These are phyloP conservation scores for Nicotiana tabacum DNA, from an alignment of 257 asterid species.

Conservation along the genomic window DNA sequence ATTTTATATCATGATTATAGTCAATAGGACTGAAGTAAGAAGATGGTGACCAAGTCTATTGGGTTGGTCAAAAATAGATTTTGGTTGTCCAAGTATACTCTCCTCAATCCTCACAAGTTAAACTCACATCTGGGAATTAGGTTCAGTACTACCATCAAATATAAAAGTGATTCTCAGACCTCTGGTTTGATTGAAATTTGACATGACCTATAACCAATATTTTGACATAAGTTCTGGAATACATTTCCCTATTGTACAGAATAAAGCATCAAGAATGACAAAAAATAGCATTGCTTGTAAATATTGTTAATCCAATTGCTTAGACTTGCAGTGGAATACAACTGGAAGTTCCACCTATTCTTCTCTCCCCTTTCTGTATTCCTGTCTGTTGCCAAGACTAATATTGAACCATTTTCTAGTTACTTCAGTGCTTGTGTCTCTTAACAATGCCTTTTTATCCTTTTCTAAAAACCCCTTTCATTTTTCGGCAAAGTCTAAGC, in stretches of 20 bases:
- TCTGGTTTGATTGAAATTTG: not conserved
- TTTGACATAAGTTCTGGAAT: not conserved
- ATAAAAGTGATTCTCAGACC: not conserved
- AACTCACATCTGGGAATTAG: not conserved
- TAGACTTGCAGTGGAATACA: not conserved
- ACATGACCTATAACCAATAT: not conserved
- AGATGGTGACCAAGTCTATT: not conserved
- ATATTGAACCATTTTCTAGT: not conserved
- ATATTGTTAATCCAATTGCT: not conserved
- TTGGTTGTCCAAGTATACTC: not conserved
- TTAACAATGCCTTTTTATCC: not conserved
- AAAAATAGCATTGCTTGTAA: not conserved
- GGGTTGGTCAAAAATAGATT: not conserved
- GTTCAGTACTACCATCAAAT: not conserved
- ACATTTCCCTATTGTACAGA: not conserved
- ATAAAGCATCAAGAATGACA: not conserved
- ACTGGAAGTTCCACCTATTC: not conserved
- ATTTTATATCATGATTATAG: conserved; percentile 10
- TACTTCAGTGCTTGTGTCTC: not conserved
- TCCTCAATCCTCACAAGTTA: not conserved
- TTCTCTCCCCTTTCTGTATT: not conserved
- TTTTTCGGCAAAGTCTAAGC: not conserved
- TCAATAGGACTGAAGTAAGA: not conserved
- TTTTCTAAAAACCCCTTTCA: not conserved
- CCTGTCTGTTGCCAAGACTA: not conserved